A percentile compares a stretch with the other conserved stretches of the same genome.
Conservation (phyloP, 495 filamentous ascomycete species). For the Penicillium longicatenatum region DNA sequence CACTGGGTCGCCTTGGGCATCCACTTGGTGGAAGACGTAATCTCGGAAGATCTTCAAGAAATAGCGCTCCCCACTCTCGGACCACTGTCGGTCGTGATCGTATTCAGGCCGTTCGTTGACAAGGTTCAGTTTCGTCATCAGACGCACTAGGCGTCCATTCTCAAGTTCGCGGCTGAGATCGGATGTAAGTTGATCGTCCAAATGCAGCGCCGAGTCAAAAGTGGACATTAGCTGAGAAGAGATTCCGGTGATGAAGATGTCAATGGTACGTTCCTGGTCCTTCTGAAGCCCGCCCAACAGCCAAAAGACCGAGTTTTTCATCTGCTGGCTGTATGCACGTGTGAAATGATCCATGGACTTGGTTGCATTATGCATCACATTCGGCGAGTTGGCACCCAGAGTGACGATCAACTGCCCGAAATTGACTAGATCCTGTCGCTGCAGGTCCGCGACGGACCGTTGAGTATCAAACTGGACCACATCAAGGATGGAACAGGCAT, state of each 20-base stretch:
- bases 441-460: constrained; percentile 68
- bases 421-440: constrained; percentile 83
- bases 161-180: constrained; percentile 81
- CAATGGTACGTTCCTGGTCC: constrained; percentile 64
- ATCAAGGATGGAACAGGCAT: constrained; percentile 83
- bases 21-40: constrained; percentile 95
- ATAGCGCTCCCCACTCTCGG: constrained; percentile 88
- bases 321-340: constrained; percentile 68
- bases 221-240: constrained; percentile 67
- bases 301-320: constrained; percentile 77
- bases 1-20: constrained; percentile 75
- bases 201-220: constrained; percentile 73
- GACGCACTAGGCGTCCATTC: constrained; percentile 82
- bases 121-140: constrained; percentile 79
- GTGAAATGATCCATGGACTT: constrained; percentile 71
- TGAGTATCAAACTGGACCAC: constrained; percentile 76
- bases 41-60: constrained; percentile 92
- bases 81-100: constrained; percentile 73
- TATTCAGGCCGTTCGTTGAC: constrained; percentile 89
- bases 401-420: constrained; percentile 83
- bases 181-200: constrained; percentile 69
- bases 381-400: constrained; percentile 67
- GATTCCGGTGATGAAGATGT: constrained; percentile 75
- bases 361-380: constrained; percentile 55
- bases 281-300: constrained; percentile 60